Evolutionary conservation across 1,139 yeast species (phyloP).

Genomic region (Nadsonia commutata): DNA sequence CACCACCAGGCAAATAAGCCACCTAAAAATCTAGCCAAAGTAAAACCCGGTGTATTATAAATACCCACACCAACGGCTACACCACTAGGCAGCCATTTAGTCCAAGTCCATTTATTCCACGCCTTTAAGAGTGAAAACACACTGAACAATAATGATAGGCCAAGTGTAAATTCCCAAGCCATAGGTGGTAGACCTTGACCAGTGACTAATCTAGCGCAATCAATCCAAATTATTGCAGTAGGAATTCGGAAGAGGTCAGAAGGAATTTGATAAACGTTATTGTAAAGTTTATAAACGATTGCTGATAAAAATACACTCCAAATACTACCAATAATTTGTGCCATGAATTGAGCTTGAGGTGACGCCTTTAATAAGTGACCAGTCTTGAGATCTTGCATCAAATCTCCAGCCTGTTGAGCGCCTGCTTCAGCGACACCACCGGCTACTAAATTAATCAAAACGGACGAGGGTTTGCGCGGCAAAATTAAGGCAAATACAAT

Average conservation of each 20-base stretch:
- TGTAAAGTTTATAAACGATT: constrained; percentile 69
- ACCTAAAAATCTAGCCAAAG: constrained; percentile 83
- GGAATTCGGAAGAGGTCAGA: constrained; percentile 72
- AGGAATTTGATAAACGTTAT: constrained; percentile 71
- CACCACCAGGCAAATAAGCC: constrained; percentile 38
- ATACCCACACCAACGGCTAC: constrained; percentile 96
- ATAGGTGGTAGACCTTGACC: constrained; percentile 82
- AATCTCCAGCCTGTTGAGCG: constrained; percentile 96
- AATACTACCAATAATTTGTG: constrained; percentile 74
- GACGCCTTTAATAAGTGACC: constrained; percentile 89
- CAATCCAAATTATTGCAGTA: constrained; percentile 93
- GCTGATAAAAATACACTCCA: constrained; percentile 74
- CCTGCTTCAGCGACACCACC: constrained; percentile 98
- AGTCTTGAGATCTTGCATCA: constrained; percentile 93
- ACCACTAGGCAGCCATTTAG: constrained; percentile 70
- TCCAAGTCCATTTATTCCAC: constrained; percentile 31
- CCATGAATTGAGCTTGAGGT: constrained; percentile 80
- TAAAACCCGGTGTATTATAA: constrained; percentile 84
- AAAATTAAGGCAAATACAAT: constrained; percentile 68
- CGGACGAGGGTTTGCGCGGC: constrained; percentile 64
- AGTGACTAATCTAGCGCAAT: constrained; percentile 82
- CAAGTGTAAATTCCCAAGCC: constrained; percentile 49
- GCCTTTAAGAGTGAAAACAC: constrained; percentile 40
- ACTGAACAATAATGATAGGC: constrained; percentile 57
- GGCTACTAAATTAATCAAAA: constrained; percentile 74